These are phyloP conservation scores for Fusarium decemcellulare DNA, from an alignment of 2,329 filamentous ascomycete genomes.

Conservation along the genomic window DNA sequence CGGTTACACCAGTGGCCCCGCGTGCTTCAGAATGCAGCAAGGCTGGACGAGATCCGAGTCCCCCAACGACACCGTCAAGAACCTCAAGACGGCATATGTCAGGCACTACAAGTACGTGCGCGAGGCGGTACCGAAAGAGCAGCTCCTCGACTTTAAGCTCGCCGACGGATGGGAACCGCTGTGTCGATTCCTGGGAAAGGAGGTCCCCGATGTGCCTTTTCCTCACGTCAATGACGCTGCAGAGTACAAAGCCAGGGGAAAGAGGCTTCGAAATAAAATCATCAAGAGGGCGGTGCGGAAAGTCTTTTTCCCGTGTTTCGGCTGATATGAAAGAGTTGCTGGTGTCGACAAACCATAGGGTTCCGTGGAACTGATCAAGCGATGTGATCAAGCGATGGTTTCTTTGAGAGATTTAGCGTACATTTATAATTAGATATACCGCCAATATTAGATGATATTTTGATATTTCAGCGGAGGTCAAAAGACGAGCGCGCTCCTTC, in stretches of 20 bases:
- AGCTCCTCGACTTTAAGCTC: slow-evolving; percentile 49
- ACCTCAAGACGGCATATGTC: slow-evolving; percentile 39
- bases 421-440: no score
- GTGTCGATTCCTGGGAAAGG: slow-evolving; percentile 52
- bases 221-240: slow-evolving; percentile 47
- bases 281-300: slow-evolving; percentile 2
- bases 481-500: no score
- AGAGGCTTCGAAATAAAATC: slow-evolving; percentile 10
- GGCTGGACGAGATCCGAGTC: slow-evolving; percentile 25
- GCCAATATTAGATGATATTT: no score
- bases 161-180: slow-evolving; percentile 52
- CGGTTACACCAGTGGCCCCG: neutral
- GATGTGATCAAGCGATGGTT: no score
- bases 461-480: no score
- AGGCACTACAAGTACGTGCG: slow-evolving; percentile 47
- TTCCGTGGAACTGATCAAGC: no score
- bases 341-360: no score
- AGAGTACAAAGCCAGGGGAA: slow-evolving; percentile 8
- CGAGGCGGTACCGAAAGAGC: slow-evolving; percentile 35
- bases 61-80: slow-evolving; percentile 3
- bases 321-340: neutral
- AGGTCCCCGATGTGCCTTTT: slow-evolving; percentile 47
- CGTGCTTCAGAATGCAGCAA: slow-evolving; percentile 22
- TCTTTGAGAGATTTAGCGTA: no score
- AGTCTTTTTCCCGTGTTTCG: slow-evolving; percentile 13